These are phyloP conservation scores for Colletotrichum sp. DNA, from an alignment of 2,329 filamentous ascomycete genomes.

Conservation along the genomic window DNA sequence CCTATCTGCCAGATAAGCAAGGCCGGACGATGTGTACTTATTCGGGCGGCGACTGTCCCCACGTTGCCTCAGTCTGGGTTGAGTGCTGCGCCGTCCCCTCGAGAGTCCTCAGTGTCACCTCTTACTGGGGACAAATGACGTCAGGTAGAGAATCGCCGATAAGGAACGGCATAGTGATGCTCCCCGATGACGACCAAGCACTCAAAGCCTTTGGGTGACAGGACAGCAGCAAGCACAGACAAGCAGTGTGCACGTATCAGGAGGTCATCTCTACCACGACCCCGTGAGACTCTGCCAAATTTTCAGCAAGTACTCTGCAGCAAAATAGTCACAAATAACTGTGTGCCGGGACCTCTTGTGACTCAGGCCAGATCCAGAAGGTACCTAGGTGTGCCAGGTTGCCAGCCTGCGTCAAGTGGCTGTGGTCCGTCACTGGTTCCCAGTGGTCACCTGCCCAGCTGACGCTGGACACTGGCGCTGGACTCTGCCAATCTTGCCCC, in stretches of 20 bases:
- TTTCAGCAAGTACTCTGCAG: neutral
- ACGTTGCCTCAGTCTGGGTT: neutral
- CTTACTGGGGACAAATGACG: conserved; percentile 14
- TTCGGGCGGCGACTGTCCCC: neutral
- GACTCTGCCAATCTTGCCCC: neutral
- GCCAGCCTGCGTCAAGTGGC: conserved; percentile 15
- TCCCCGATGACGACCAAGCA: conserved; percentile 4
- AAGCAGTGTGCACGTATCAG: conserved; percentile 9
- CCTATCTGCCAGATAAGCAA: neutral
- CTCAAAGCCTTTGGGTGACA: conserved; percentile 5
- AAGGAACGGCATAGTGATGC: neutral
- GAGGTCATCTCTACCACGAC: neutral
- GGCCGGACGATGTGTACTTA: neutral
- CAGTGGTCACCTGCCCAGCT: conserved; percentile 10
- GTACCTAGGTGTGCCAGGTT: conserved; percentile 14
- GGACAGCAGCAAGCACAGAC: conserved; percentile 6
- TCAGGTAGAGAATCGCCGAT: neutral
- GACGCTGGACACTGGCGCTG: neutral
- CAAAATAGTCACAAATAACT: neutral
- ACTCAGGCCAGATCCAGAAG: conserved; percentile 10
- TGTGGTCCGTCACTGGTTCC: neutral
- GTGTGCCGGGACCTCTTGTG: conserved; percentile 18
- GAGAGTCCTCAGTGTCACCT: neutral
- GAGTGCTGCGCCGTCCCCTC: neutral
- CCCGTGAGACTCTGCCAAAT: conserved; percentile 10